phyloP scores from a whole-genome alignment of 352 stramenopile genomes.

The Pythium phragmiticola region DNA sequence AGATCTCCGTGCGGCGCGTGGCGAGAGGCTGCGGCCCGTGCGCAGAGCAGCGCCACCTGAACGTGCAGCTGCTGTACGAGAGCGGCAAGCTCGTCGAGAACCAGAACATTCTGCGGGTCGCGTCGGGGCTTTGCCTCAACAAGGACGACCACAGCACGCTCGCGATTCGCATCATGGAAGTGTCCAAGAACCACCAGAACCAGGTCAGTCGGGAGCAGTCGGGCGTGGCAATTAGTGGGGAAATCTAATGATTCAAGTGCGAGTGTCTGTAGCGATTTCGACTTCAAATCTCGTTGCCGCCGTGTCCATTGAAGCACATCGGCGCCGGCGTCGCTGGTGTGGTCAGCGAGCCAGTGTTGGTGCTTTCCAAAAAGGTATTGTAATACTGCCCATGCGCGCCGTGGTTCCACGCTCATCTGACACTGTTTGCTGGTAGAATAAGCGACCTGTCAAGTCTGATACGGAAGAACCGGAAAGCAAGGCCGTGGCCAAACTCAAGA shows the following conservation, averaged over 20 bases:
- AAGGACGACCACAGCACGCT: slow-evolving; percentile 50
- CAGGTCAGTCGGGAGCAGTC: slow-evolving; percentile 36
- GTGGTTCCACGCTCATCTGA: background rate
- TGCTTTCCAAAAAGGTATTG: slow-evolving; percentile 67
- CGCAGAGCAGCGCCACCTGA: slow-evolving; percentile 47
- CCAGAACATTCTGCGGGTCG: slow-evolving; percentile 66
- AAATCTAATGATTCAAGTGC: background rate
- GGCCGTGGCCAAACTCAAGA: slow-evolving; percentile 39
- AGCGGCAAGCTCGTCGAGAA: slow-evolving; percentile 77
- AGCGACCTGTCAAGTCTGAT: slow-evolving; percentile 54
- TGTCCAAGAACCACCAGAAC: slow-evolving; percentile 85
- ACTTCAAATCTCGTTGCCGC: slow-evolving; percentile 49
- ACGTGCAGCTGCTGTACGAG: slow-evolving; percentile 71
- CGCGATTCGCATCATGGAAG: slow-evolving; percentile 69
- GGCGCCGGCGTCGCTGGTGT: slow-evolving; percentile 18
- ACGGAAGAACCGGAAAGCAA: slow-evolving; percentile 35
- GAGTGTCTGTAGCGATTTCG: slow-evolving; percentile 45
- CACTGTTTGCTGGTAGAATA: slow-evolving; percentile 42
- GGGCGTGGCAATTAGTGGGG: background rate
- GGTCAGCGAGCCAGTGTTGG: slow-evolving; percentile 51
- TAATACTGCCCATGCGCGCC: background rate
- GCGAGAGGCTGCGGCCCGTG: slow-evolving; percentile 40
- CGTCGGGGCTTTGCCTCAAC: slow-evolving; percentile 59
- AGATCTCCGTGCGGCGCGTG: slow-evolving; percentile 40
- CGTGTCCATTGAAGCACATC: slow-evolving; percentile 30